Conservation (phyloP, 2,329 filamentous ascomycete genomes). For the Coniochaeta sp. region DNA sequence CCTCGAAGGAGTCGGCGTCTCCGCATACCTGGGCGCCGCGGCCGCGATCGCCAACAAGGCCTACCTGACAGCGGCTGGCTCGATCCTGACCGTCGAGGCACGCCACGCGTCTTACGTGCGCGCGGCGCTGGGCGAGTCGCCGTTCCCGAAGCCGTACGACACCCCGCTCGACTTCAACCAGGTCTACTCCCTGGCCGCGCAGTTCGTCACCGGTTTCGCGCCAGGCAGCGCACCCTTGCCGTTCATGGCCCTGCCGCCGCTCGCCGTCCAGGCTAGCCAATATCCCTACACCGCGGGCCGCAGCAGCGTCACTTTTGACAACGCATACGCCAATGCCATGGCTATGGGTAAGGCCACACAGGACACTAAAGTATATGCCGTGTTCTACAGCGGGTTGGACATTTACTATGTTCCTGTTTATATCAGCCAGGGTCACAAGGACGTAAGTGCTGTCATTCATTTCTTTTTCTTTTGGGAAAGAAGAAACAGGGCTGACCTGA, state of each 20-base stretch:
- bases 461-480: not conserved
- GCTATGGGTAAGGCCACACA: conserved; percentile 5
- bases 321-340: conserved; percentile 13
- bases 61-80: conserved; percentile 54
- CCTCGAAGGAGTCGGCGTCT: conserved; percentile 51
- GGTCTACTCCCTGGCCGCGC: conserved; percentile 57
- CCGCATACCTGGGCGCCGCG: conserved; percentile 56
- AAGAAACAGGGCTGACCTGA: not conserved
- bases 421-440: conserved; percentile 5
- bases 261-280: conserved; percentile 17
- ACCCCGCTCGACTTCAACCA: conserved; percentile 48
- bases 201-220: conserved; percentile 55
- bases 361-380: conserved; percentile 13
- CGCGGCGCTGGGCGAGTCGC: conserved; percentile 34
- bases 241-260: conserved; percentile 51
- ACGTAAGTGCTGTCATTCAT: conserved; percentile 10
- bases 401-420: conserved; percentile 14
- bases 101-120: conserved; percentile 59
- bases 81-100: conserved; percentile 58
- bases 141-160: conserved; percentile 55
- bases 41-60: conserved; percentile 46
- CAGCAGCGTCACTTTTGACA: conserved; percentile 12
- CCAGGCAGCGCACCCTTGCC: conserved; percentile 34
- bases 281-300: conserved; percentile 9
- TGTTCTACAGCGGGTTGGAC: conserved; percentile 18